Evolutionary conservation across 2,329 filamentous ascomycete genomes (phyloP).

Genomic region (Diaporthe aspalathi): DNA sequence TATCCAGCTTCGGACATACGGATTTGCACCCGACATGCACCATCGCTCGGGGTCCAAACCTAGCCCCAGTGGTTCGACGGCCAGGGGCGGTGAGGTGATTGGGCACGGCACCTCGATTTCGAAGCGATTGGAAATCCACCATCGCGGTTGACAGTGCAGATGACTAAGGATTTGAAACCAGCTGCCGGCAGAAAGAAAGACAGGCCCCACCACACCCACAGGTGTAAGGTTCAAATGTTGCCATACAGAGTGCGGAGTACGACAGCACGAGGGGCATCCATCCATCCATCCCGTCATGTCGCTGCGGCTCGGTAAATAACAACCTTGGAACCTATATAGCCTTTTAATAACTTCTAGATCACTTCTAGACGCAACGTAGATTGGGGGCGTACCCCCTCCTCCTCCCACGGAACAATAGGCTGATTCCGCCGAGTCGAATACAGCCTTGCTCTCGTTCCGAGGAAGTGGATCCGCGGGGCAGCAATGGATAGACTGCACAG

Average conservation of each 20-base stretch:
- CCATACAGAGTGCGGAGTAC: too few relatives aligned
- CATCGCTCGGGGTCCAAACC: background rate
- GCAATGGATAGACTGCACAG: background rate
- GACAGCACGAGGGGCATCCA: too few relatives aligned
- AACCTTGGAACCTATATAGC: background rate
- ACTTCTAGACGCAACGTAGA: background rate
- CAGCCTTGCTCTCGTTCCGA: background rate
- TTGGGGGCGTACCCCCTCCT: background rate
- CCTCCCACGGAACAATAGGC: background rate
- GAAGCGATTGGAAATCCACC: conserved; percentile 33
- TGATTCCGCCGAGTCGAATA: background rate
- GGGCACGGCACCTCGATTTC: conserved; percentile 25
- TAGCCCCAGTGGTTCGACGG: conserved; percentile 7
- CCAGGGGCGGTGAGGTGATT: conserved; percentile 19
- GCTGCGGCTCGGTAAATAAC: background rate
- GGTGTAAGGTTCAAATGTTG: too few relatives aligned
- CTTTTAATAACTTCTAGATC: conserved; percentile 1
- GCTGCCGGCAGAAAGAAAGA: background rate
- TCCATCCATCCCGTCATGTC: background rate
- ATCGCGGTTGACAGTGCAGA: background rate
- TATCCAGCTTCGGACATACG: conserved; percentile 12
- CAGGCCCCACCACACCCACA: background rate
- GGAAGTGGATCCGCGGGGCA: background rate
- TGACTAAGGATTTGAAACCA: conserved; percentile 39
- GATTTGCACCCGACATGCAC: conserved; percentile 23